Base-by-base conservation (phyloP, 2,329 filamentous ascomycete genomes). In the Phialophora tarda region DNA sequence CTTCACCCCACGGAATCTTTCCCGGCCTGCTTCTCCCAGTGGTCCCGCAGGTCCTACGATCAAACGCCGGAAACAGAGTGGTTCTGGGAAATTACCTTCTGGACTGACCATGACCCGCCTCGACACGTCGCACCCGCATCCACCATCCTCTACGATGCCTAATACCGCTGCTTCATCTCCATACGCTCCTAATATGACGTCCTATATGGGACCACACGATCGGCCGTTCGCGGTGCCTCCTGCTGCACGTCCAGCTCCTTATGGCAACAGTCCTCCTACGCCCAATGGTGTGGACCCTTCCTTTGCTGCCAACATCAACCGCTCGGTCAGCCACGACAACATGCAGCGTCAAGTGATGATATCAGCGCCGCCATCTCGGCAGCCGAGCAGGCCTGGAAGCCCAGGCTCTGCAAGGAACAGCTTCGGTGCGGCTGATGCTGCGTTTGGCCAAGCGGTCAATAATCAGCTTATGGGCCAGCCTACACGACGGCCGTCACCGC, bases 21-120 rank as follows among this genome's bases (percentile, higher is more conserved):
- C 92, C 3, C 85, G 92, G 54, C 90, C 92, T 71, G 85, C 87
- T 4, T 95, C 92, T 0, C 91, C 92, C 1, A 85, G 79, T 57
- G 86, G 84, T 14, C 84, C 88, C 60, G 80, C 83, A 34, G 90
- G 88, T 0, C 90, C 90, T 1, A 83, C 83, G 38, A 85, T 87
- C 51, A 97, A 96, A 82, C 93, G 93, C 79, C 86, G 93, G 69
- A 97, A 96, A 77, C 88, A 89, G 5, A 93, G 89, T 75, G 84
- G 84, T 48, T 85, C 86, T 17, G 78, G 82, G 38, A 91, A 91
- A 76, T 81, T 96, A 14, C 91, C 92, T 0, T 88, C 85, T 21
- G 88, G 86, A 17, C 79, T 96, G 72, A 86, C 89, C 7, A 96
- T 97, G 93, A 96, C 93, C 1, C 88, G 88, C 63, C 82, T 95